Evolutionary conservation across 2,329 filamentous ascomycete genomes (phyloP), one percentile per base, ranked within the genome.

Genomic region (Aspergillus sp.): DNA sequence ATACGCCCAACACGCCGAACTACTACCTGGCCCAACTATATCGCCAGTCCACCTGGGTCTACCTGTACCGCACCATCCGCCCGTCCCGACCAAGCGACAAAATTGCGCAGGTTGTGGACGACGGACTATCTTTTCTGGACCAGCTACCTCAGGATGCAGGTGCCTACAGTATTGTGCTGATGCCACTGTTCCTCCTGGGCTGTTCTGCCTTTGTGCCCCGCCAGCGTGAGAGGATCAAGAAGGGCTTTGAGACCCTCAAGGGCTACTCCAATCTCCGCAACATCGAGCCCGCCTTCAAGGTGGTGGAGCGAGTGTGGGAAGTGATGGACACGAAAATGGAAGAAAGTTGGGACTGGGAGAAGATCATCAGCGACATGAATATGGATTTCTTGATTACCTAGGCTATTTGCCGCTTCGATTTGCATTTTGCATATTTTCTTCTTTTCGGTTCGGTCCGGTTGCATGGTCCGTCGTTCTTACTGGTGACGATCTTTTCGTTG

Each of bases 331-430:
- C 74, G 17, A 79, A 79, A 1, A 82, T 82, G 54, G 79, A 81
- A 60, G 81, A 85, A 58, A 83, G 81, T 57, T 88, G 85, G 85
- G 85, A 88, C 70, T 88, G 84, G 84, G 85, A 88, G 72, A 82
- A 77, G 61, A 84, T 87, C 60, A 85, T 87, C 62, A 75, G 80
- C 51, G 78, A 80, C 53, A 83, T 84, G 75, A 81, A 83, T 19
- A 86, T 84, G 80, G 84, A 88, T 66, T 86, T 87, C 65, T 74
- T 88, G 65, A 82, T 86, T 62, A 86, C 85, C 63, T 87, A 72
- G 79, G 38, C 21, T 36, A 25, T 36, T 21, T 19, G 47, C 38
- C 32, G 21, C 42, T 56, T 58, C 27, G 10, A 36, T 36, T 38
- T 52, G 8, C 50, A 30, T 21, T 10, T 59, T 32, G n/a, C 59